These are phyloP conservation scores for Populus tomentosa DNA, from an alignment of 441 rosid genomes.

Conservation along the genomic window DNA sequence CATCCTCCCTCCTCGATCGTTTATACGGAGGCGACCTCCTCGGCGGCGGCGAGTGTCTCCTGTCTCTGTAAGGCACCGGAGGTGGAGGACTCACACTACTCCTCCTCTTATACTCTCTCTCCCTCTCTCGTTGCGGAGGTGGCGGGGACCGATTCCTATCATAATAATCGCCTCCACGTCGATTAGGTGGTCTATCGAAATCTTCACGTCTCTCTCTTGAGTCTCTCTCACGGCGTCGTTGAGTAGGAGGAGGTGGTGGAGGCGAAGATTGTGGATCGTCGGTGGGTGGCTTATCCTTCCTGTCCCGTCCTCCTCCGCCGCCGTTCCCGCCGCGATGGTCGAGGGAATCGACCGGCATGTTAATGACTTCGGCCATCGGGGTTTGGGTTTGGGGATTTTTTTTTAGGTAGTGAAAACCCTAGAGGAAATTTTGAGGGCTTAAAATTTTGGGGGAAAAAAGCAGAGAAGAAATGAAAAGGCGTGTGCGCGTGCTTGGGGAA, in stretches of 20 bases:
- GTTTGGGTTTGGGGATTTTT: background rate
- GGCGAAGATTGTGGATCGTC: slow-evolving; percentile 33
- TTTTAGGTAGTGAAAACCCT: slow-evolving; percentile 77
- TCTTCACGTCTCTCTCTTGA: slow-evolving; percentile 27
- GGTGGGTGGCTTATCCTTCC: slow-evolving; percentile 16
- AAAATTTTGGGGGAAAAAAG: no score
- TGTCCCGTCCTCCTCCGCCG: slow-evolving; percentile 19
- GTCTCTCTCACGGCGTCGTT: slow-evolving; percentile 31
- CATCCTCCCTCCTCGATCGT: slow-evolving; percentile 86
- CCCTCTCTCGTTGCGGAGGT: background rate
- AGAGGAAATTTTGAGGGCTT: no score
- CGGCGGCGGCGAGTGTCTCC: slow-evolving; percentile 69
- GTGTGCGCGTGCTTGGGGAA: no score
- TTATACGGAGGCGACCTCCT: slow-evolving; percentile 80
- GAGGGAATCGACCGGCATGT: slow-evolving; percentile 32
- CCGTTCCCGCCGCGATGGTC: slow-evolving; percentile 17
- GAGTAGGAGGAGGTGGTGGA: slow-evolving; percentile 21
- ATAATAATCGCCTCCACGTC: slow-evolving; percentile 28
- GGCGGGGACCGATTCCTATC: slow-evolving; percentile 27
- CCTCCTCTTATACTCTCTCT: background rate
- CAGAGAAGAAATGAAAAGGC: no score
- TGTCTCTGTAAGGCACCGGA: slow-evolving; percentile 60
- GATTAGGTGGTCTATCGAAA: slow-evolving; percentile 25
- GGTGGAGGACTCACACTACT: slow-evolving; percentile 67
- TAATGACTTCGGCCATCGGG: slow-evolving; percentile 33